Conservation (phyloP, 2,329 filamentous ascomycete species). For the Ascosphaera aggregata region DNA sequence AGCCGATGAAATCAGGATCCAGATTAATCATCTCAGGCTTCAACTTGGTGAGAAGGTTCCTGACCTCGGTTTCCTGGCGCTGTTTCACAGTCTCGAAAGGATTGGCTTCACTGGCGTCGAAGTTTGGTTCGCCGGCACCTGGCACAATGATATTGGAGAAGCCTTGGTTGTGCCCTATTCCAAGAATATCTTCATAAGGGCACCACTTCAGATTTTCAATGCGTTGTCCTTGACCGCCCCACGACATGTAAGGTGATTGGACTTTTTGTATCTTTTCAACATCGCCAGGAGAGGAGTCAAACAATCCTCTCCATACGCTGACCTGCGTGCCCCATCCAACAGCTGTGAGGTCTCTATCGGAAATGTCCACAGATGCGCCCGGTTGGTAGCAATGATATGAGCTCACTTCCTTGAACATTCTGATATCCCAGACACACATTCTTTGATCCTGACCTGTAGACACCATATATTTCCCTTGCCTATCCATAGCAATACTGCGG, state of each 20-base stretch:
- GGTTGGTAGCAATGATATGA: constrained; percentile 69
- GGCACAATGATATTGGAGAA: constrained; percentile 82
- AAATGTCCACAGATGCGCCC: constrained; percentile 64
- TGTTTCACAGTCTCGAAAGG: constrained; percentile 88
- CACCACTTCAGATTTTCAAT: constrained; percentile 78
- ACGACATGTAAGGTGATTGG: constrained; percentile 75
- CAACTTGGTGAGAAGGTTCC: constrained; percentile 75
- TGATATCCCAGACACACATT: constrained; percentile 91
- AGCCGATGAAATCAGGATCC: constrained; percentile 78
- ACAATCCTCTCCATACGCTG: constrained; percentile 78
- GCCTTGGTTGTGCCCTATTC: constrained; percentile 59
- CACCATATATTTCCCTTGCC: constrained; percentile 88
- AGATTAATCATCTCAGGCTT: constrained; percentile 93
- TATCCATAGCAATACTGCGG: constrained; percentile 60
- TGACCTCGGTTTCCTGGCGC: constrained; percentile 79
- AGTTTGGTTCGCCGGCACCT: constrained; percentile 92
- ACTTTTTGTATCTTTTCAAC: constrained; percentile 65
- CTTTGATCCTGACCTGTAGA: constrained; percentile 71
- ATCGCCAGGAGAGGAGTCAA: constrained; percentile 46
- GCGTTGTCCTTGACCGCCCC: constrained; percentile 63
- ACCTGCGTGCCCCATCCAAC: constrained; percentile 80
- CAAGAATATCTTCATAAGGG: constrained; percentile 82
- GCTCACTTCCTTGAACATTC: constrained; percentile 82
- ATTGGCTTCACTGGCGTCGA: constrained; percentile 79
- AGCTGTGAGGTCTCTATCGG: constrained; percentile 66